These are phyloP conservation scores for Boechera divaricarpa DNA, from an alignment of 345 rosid species.

Conservation along the genomic window DNA sequence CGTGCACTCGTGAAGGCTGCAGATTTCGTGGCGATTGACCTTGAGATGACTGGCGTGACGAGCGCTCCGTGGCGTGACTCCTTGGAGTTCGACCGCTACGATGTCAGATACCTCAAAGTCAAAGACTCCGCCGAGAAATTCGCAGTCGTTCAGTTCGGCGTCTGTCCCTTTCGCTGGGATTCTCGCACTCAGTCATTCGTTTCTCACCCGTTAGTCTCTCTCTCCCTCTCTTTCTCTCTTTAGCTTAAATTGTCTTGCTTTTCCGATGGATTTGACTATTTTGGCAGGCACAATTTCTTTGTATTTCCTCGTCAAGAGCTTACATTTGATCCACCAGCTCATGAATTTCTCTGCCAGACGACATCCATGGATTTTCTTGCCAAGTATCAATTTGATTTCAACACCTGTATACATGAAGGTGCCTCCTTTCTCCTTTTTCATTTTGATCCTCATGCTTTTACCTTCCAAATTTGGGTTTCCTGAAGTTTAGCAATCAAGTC, in stretches of 20 bases:
- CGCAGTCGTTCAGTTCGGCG: constrained; percentile 94
- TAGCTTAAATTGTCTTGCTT: neutral
- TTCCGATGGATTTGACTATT: constrained; percentile 11
- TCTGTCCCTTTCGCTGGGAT: constrained; percentile 97
- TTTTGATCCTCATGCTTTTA: neutral
- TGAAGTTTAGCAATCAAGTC: neutral
- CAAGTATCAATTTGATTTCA: constrained; percentile 90
- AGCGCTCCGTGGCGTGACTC: constrained; percentile 95
- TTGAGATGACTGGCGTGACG: constrained; percentile 91
- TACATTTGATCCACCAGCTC: constrained; percentile 52
- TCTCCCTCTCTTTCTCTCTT: neutral
- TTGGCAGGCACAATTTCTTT: constrained; percentile 81
- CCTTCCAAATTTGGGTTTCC: neutral
- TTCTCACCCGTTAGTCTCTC: constrained; percentile 70
- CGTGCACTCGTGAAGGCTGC: constrained; percentile 67
- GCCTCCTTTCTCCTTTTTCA: constrained; percentile 7
- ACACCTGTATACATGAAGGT: constrained; percentile 84
- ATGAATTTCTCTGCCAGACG: constrained; percentile 89
- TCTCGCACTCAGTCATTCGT: constrained; percentile 61
- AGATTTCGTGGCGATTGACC: constrained; percentile 90
- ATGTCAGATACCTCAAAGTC: constrained; percentile 79
- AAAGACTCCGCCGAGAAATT: constrained; percentile 97
- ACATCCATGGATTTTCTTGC: constrained; percentile 87
- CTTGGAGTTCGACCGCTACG: constrained; percentile 78
- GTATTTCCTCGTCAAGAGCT: constrained; percentile 79